Conservation (phyloP, 2,329 filamentous ascomycete genomes). For the Alternaria arborescens region DNA sequence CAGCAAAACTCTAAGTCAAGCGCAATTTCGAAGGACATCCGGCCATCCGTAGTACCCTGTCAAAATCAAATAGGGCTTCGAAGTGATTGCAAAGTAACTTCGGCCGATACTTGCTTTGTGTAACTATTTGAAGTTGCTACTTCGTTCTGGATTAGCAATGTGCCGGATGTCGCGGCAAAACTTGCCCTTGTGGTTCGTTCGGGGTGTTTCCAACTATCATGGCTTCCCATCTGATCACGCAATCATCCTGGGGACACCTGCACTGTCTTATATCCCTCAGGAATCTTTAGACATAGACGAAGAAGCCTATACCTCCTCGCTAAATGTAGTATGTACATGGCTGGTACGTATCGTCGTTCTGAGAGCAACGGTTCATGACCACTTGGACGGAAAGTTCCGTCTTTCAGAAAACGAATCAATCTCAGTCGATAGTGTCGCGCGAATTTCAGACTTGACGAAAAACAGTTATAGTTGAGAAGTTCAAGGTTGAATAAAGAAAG, state of each 20-base stretch:
- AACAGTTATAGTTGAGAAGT: background rate
- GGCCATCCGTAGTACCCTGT: background rate
- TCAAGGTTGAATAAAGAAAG: background rate
- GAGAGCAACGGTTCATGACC: background rate
- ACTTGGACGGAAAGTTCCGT: background rate
- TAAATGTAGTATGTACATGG: background rate
- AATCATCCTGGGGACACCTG: background rate
- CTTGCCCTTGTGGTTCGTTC: background rate
- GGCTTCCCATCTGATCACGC: background rate
- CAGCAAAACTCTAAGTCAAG: conserved; percentile 18
- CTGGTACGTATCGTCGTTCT: background rate
- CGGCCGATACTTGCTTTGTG: background rate
- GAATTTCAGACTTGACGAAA: background rate
- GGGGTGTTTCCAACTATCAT: background rate
- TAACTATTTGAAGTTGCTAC: background rate
- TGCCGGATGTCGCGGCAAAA: background rate
- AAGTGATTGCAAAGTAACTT: background rate
- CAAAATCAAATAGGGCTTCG: background rate
- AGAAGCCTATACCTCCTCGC: too few relatives aligned
- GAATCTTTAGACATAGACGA: background rate
- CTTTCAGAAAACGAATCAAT: background rate
- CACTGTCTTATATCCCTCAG: too few relatives aligned
- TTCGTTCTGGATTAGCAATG: background rate
- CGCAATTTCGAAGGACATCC: background rate
- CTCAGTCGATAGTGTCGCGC: background rate